Evolutionary conservation across 352 stramenopile genomes (phyloP), one percentile per base, ranked within the genome.

Genomic region (Phytophthora ohioensis): DNA sequence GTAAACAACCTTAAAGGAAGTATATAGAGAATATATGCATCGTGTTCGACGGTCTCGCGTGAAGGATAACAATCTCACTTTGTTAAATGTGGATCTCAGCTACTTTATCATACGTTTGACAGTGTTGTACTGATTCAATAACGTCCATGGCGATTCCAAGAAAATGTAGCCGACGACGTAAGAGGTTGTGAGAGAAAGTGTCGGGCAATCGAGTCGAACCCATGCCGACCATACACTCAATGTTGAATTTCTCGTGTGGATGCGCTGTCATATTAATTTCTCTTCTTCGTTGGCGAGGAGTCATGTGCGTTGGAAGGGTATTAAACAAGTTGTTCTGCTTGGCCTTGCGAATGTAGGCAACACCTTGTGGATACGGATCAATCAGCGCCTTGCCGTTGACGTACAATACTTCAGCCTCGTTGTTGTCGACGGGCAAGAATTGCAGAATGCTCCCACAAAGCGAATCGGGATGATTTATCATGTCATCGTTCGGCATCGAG

Each of bases 221-320:
- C 32, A 90, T 61, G 0, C 75, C 79, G 1, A 81, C 68, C 10
- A 87, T 57, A 35, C 82, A 88, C 42, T 91, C 80, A 31, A 74
- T 71, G 35, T 70, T 74, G 36, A 77, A 64, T 54, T 62, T 45
- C 54, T 71, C n/a, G 15, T 39, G 9, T 34, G 35, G 53, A 56
- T 69, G 52, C n/a, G 12, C 43, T 12, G 39, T 53, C 42, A 35
- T 46, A 21, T 69, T 71, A 38, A 67, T 43, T 46, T 64, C n/a
- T 54, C 27, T 56, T 4, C 80, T 73, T 0, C 15, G 49, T 42
- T 83, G 68, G 7, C 77, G 75, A 27, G 84, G 82, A 30, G 69
- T 81, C 47, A 93, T 69, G 48, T 91, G 80, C 0, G 69, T 87
- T 38, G 80, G 84, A 7, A 79, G 57, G 1, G 54, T 38, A 31